A percentile compares a stretch with the other conserved stretches of the same genome.
These are phyloP conservation scores for Verticillium longisporum DNA, from an alignment of 2,329 filamentous ascomycete species.

Conservation along the genomic window DNA sequence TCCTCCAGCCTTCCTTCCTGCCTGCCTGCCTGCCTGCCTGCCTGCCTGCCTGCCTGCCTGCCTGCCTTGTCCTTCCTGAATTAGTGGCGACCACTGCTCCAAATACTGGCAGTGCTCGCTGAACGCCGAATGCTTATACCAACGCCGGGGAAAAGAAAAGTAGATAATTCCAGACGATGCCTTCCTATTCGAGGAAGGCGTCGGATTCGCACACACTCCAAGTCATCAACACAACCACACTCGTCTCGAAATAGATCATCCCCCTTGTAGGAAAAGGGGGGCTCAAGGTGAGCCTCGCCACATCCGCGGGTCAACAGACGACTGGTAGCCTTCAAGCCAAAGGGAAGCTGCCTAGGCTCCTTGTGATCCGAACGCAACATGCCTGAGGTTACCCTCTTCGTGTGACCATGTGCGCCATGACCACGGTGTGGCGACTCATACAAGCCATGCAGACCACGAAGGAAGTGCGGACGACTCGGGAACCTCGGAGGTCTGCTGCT, in stretches of 20 bases:
- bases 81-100: background rate
- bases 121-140: background rate
- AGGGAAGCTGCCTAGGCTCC: too few species aligned
- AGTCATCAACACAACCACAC: too few species aligned
- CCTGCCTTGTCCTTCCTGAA: background rate
- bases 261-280: background rate
- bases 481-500: background rate
- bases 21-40: background rate
- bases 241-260: too few species aligned
- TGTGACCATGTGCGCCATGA: too few species aligned
- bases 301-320: too few species aligned
- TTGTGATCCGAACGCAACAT: too few species aligned
- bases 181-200: background rate
- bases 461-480: conserved; percentile 14
- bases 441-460: background rate
- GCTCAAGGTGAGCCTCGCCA: too few species aligned
- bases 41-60: background rate
- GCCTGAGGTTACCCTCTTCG: too few species aligned
- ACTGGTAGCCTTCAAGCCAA: too few species aligned
- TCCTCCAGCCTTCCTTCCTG: background rate
- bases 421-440: background rate
- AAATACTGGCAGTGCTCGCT: background rate
- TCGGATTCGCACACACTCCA: background rate
- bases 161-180: background rate
- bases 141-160: background rate